Base-by-base conservation (phyloP, 129 eudicot genomes). In the Glebionis coronaria region DNA sequence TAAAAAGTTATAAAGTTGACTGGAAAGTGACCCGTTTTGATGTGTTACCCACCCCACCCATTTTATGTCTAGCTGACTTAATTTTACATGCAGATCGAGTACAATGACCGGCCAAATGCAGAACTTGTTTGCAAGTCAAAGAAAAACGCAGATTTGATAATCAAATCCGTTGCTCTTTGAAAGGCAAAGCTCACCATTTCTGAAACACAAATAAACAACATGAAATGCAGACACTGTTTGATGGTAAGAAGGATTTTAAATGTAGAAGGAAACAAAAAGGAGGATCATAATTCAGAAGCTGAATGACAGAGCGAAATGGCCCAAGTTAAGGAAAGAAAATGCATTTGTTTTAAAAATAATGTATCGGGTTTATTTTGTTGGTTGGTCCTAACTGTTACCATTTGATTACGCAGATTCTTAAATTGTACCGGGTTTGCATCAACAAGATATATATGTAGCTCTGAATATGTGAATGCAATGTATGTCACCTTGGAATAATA, bases 101-200 rank as follows among this genome's bases (percentile, higher is more conserved):
- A 86, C 77, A 93, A 93, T 71, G 99, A 93, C 78, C 80, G 90
- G 52, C 99, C 95, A 5, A 93, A 93, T 70, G 99, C 99, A 18
- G 90, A 93, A 77, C 95, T 89, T 74, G 74, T 93, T 68, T 74
- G 49, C 63, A 84, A 86, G 82, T 84, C 97, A 12, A 86, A 86
- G 86, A 81, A 86, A 58, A 85, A 81, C 5, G 97, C 99, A 56
- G 97, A 93, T 68, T 53, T 93, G 84, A 65, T 89, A 44, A 89
- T 93, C 79, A 93, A 84, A 59, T 93, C 99, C 1, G 63, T 93
- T 63, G 79, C 65, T 61, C 64, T 76, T 19, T 76, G 53, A 76
- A 60, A 27, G 44, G 69, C 31, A 63, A 76, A 54, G 45, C 15
- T 27, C 20, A 35, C 75, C 64, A 12, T 68, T 21, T 40, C 56